Evolutionary conservation across 2,329 filamentous ascomycete species (phyloP).

Genomic region (Neurospora crassa): DNA sequence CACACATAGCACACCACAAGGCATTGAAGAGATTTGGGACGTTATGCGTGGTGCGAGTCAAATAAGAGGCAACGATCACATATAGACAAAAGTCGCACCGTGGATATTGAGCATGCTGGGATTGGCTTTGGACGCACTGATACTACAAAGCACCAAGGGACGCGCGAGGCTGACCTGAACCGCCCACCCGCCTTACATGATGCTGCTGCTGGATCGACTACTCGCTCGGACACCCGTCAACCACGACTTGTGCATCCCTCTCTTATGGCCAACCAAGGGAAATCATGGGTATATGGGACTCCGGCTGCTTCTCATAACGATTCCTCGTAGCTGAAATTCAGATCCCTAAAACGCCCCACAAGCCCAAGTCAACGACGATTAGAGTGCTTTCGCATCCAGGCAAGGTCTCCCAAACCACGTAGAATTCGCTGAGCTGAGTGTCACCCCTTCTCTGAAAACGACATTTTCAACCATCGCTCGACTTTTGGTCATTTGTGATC

Average conservation of each 20-base stretch:
- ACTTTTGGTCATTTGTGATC: slow-evolving; percentile 19
- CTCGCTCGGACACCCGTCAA: not conserved
- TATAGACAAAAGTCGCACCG: not conserved
- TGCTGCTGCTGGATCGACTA: not conserved
- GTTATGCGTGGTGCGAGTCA: not conserved
- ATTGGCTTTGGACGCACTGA: not conserved
- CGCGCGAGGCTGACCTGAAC: not conserved
- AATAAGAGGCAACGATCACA: not conserved
- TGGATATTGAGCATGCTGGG: not conserved
- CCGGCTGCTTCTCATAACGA: not conserved
- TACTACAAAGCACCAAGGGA: not conserved
- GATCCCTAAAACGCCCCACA: not conserved
- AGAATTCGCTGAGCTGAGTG: slow-evolving; percentile 10
- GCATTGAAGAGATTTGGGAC: not conserved
- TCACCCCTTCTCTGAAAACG: slow-evolving; percentile 7
- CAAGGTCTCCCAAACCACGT: slow-evolving; percentile 4
- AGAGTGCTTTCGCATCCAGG: not conserved
- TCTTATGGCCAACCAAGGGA: not conserved
- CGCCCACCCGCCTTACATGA: not conserved
- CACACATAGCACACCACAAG: not conserved
- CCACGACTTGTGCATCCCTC: not conserved
- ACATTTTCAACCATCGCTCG: not conserved
- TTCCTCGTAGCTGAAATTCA: not conserved
- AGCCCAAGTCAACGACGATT: not conserved
- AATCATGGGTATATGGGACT: not conserved